A percentile compares a stretch with the other conserved stretches of the same genome.
These are phyloP conservation scores for Periglandula ipomoeae DNA, from an alignment of 2,329 filamentous ascomycete species.

Conservation along the genomic window DNA sequence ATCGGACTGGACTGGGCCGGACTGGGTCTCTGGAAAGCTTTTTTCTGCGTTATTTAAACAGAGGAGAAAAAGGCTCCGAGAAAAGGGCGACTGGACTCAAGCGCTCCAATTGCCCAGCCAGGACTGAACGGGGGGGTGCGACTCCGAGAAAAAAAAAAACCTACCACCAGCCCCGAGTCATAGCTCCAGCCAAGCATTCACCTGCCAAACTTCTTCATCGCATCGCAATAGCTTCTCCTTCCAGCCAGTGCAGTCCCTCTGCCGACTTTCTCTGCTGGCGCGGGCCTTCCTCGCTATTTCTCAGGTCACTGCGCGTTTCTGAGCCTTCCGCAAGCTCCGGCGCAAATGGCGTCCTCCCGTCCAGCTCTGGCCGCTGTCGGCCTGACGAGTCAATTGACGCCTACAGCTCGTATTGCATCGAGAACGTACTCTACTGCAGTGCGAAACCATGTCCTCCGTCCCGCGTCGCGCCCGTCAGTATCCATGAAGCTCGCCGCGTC, in stretches of 20 bases:
- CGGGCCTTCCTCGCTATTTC: not conserved
- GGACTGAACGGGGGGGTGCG: not conserved
- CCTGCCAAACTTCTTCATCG: not conserved
- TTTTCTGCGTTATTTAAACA: not conserved
- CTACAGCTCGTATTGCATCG: conserved; percentile 20
- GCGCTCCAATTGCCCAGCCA: not conserved
- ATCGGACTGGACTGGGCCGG: not conserved
- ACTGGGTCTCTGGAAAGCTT: not conserved
- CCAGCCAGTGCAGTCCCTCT: not conserved
- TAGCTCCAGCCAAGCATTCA: not conserved
- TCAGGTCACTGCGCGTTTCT: not conserved
- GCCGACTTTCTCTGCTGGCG: not conserved
- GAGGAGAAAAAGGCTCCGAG: not conserved
- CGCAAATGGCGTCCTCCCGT: conserved; percentile 36
- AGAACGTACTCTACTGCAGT: conserved; percentile 25
- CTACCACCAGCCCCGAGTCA: not conserved
- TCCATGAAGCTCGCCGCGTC: conserved; percentile 25
- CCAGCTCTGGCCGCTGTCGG: conserved; percentile 31
- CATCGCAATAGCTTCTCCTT: not conserved
- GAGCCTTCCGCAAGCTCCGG: conserved; percentile 2
- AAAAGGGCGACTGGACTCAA: not conserved
- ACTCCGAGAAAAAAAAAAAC: not conserved
- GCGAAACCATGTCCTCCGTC: conserved; percentile 14
- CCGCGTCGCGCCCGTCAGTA: conserved; percentile 20
- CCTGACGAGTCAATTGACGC: conserved; percentile 20